Percentiles rank a stretch among this genome's conserved stretches.
Conservation (phyloP, 1,284 basidiomycete species). For the Salmacisia buchloeana region DNA sequence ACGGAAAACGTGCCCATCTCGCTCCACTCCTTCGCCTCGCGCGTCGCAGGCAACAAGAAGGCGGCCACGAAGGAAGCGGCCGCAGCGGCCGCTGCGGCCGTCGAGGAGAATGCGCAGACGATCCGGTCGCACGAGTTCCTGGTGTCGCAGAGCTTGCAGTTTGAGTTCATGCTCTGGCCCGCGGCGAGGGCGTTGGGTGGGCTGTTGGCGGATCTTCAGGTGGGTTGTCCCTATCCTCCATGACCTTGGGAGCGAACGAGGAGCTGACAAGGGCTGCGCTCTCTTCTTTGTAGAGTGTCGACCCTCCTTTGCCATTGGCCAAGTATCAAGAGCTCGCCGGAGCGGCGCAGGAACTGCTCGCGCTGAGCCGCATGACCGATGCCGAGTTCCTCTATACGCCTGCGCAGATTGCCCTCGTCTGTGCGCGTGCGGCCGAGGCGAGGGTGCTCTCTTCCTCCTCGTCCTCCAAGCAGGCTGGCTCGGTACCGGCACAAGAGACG, state of each 20-base stretch:
- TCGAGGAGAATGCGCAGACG: constrained; percentile 60
- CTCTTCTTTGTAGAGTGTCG: constrained; percentile 42
- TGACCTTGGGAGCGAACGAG: background rate
- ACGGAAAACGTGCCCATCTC: constrained; percentile 89
- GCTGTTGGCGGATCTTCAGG: constrained; percentile 82
- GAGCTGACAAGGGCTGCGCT: background rate
- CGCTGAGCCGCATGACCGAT: constrained; percentile 75
- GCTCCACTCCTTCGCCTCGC: constrained; percentile 68
- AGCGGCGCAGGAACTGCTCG: constrained; percentile 61
- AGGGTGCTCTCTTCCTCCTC: background rate
- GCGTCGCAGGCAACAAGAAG: constrained; percentile 32
- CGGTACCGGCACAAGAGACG: background rate
- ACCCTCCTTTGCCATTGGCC: constrained; percentile 46
- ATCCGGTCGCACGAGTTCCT: constrained; percentile 91
- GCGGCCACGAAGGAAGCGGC: no score
- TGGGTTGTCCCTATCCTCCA: constrained; percentile 41
- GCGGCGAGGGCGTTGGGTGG: constrained; percentile 84
- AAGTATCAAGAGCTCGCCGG: constrained; percentile 55
- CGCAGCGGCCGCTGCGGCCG: constrained; percentile 68
- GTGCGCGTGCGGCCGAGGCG: constrained; percentile 52
- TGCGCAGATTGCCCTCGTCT: constrained; percentile 86
- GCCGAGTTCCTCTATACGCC: constrained; percentile 86
- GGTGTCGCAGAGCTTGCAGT: constrained; percentile 82
- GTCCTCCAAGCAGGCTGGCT: background rate
- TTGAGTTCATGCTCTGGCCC: constrained; percentile 89